Evolutionary conservation across 371 early-diverging fungal genomes (phyloP).

Genomic region (Umbelopsis sp.): DNA sequence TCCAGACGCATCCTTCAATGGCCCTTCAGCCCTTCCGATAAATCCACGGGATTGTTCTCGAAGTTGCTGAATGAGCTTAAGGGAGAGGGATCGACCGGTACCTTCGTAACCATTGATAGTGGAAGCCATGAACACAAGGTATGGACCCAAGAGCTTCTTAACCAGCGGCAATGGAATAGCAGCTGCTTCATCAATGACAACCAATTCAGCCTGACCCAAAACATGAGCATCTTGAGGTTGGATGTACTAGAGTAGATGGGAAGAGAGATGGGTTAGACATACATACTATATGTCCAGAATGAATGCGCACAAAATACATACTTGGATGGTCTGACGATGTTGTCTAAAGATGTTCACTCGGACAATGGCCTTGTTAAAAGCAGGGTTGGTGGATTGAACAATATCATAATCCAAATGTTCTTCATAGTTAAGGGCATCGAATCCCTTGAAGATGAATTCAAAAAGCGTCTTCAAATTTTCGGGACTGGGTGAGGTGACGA

Average conservation of each 20-base stretch:
- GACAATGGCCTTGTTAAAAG: slow-evolving; percentile 93
- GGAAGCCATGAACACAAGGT: slow-evolving; percentile 98
- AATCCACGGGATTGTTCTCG: slow-evolving; percentile 90
- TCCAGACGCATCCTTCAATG: slow-evolving; percentile 41
- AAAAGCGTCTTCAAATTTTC: slow-evolving; percentile 98
- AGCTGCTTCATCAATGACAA: slow-evolving; percentile 99
- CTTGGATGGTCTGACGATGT: slow-evolving; percentile 97
- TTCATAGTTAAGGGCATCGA: slow-evolving; percentile 96
- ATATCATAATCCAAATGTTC: slow-evolving; percentile 99
- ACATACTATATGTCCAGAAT: no score
- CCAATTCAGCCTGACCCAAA: slow-evolving; percentile 94
- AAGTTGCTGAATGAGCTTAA: slow-evolving; percentile 93
- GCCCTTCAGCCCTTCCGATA: slow-evolving; percentile 54
- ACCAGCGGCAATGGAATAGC: slow-evolving; percentile 97
- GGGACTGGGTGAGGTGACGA: slow-evolving; percentile 97
- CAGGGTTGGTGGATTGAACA: slow-evolving; percentile 93
- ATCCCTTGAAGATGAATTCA: slow-evolving; percentile 96
- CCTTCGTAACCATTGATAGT: slow-evolving; percentile 99
- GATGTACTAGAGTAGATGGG: slow-evolving; percentile 68
- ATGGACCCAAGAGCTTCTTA: slow-evolving; percentile 89
- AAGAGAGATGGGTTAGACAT: neutral
- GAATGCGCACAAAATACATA: slow-evolving; percentile 18
- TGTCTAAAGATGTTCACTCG: slow-evolving; percentile 94
- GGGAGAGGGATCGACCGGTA: slow-evolving; percentile 96
- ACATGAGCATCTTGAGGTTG: slow-evolving; percentile 93